These are phyloP conservation scores for Cystoisospora suis DNA, from an alignment of 169 alveolate genomes.

Conservation along the genomic window DNA sequence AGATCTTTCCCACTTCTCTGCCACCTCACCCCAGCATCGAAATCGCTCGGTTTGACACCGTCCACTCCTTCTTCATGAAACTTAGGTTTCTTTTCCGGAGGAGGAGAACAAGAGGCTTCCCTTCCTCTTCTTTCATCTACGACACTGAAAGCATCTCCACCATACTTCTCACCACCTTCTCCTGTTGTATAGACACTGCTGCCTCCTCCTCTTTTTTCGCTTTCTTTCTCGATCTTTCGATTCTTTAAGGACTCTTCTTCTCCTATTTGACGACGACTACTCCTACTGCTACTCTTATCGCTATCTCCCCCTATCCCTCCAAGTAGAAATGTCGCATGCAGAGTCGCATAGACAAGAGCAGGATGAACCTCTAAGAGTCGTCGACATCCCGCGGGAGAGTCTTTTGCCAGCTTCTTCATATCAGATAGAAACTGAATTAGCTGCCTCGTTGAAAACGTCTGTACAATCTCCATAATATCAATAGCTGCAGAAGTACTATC, in stretches of 20 bases:
- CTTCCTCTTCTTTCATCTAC: neutral
- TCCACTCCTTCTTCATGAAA: no score
- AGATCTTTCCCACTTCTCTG: neutral
- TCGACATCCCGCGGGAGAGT: constrained; percentile 16
- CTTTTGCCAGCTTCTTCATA: constrained; percentile 19
- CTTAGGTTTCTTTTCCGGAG: constrained; percentile 3
- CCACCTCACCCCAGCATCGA: no score
- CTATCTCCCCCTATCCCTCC: neutral
- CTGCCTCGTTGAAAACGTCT: constrained; percentile 48
- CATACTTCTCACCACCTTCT: no score
- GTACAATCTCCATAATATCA: constrained; percentile 32
- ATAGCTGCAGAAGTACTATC: neutral
- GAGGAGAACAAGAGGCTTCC: neutral
- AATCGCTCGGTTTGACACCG: no score
- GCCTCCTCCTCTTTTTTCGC: no score
- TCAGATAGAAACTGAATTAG: neutral
- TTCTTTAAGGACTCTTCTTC: no score
- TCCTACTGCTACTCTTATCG: neutral
- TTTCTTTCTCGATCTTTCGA: no score
- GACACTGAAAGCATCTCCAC: no score
- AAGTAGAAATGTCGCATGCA: constrained; percentile 25
- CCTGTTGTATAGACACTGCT: no score
- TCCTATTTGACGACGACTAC: neutral
- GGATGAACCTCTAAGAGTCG: constrained; percentile 36
- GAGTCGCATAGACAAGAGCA: constrained; percentile 25